These are phyloP conservation scores for Austroboletus eburneus DNA, from an alignment of 768 basidiomycete species.

Conservation along the genomic window DNA sequence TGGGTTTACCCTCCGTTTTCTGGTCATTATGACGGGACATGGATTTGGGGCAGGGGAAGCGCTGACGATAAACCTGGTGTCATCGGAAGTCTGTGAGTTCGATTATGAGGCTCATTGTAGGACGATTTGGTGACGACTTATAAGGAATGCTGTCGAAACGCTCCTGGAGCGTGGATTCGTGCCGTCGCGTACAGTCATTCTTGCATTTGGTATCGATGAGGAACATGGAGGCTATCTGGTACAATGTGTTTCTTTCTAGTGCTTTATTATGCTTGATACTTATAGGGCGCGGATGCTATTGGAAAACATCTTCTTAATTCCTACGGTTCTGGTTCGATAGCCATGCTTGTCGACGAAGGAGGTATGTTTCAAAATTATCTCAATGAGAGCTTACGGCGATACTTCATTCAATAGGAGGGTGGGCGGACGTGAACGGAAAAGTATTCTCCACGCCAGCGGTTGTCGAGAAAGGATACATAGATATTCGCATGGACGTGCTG, in stretches of 20 bases:
- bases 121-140: not conserved
- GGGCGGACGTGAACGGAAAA: slow-evolving; percentile 24
- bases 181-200: slow-evolving; percentile 28
- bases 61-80: slow-evolving; percentile 42
- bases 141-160: slow-evolving; percentile 25
- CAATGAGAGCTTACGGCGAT: not conserved
- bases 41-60: slow-evolving; percentile 47
- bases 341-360: slow-evolving; percentile 60
- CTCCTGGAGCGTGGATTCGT: slow-evolving; percentile 28
- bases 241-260: not conserved
- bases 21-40: slow-evolving; percentile 41
- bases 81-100: slow-evolving; percentile 32
- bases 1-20: slow-evolving; percentile 51
- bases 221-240: slow-evolving; percentile 40
- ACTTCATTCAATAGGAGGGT: slow-evolving; percentile 24
- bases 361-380: slow-evolving; percentile 24
- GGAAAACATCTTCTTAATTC: slow-evolving; percentile 35
- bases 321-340: slow-evolving; percentile 48
- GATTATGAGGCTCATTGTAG: not conserved
- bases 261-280: not conserved
- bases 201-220: slow-evolving; percentile 45
- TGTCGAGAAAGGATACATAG: slow-evolving; percentile 42
- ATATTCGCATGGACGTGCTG: slow-evolving; percentile 39
- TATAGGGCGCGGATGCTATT: slow-evolving; percentile 42
- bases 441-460: slow-evolving; percentile 31